Percentiles rank a stretch among this genome's conserved stretches.
Conservation (phyloP, 306 rosid species). For the Vicia faba region DNA sequence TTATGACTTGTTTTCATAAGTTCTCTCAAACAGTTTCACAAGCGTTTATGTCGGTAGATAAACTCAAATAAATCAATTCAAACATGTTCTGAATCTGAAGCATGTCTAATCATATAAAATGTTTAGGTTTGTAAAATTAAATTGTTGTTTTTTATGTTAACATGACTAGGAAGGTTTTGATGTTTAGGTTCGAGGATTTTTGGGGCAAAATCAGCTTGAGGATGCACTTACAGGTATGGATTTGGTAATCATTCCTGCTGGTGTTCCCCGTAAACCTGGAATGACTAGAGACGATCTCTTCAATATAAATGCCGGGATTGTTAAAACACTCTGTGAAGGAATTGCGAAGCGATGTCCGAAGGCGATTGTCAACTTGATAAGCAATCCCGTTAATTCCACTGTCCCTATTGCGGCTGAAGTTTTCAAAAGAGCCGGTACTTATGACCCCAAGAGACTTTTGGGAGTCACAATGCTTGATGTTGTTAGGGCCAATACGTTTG, state of each 20-base stretch:
- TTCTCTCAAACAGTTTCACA: background rate
- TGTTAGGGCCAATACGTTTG: constrained; percentile 93
- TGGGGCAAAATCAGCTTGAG: constrained; percentile 87
- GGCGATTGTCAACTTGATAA: constrained; percentile 82
- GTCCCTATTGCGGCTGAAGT: constrained; percentile 97
- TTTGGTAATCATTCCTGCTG: constrained; percentile 88
- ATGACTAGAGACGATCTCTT: constrained; percentile 99
- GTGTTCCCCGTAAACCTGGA: constrained; percentile 96
- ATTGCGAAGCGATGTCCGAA: constrained; percentile 77
- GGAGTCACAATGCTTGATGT: constrained; percentile 95
- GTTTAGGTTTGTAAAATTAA: background rate
- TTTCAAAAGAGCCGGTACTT: constrained; percentile 83
- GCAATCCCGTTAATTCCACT: constrained; percentile 96
- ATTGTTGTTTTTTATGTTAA: background rate
- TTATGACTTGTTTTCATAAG: background rate
- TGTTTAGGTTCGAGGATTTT: constrained; percentile 76
- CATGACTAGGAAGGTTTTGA: constrained; percentile 21
- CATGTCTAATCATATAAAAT: background rate
- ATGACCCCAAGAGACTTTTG: constrained; percentile 82
- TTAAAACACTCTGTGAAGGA: constrained; percentile 76
- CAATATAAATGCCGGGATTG: constrained; percentile 92
- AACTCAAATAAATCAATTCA: background rate
- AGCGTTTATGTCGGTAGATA: background rate
- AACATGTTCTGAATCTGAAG: background rate
- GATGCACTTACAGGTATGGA: constrained; percentile 83